Percentiles rank a stretch among this genome's conserved stretches.
Evolutionary conservation across 805 yeast species (phyloP).

Genomic region (Isabelozyma pseudorhagii): DNA sequence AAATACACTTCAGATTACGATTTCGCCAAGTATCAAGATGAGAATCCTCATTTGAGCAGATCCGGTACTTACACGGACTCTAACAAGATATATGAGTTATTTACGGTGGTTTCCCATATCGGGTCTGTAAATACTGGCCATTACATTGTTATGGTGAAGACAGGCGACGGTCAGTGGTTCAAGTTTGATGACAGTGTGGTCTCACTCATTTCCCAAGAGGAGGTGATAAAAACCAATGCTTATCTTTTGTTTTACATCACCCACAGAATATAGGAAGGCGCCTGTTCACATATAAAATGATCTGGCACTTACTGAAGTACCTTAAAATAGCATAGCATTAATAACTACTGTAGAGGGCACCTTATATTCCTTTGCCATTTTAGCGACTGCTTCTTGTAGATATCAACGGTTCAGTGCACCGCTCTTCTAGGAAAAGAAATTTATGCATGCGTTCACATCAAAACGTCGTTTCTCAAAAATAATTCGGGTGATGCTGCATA

Average conservation of each 20-base stretch:
- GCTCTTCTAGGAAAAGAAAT: no score
- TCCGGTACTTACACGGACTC: conserved; percentile 11
- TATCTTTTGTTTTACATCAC: conserved; percentile 73
- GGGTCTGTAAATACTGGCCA: conserved; percentile 97
- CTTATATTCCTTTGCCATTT: no score
- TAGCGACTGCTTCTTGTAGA: no score
- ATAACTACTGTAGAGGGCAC: not conserved
- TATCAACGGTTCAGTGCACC: no score
- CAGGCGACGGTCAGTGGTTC: conserved; percentile 77
- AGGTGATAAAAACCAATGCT: conserved; percentile 71
- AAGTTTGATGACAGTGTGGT: conserved; percentile 88
- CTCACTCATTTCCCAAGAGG: conserved; percentile 57
- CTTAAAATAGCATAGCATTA: not conserved
- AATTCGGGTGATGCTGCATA: no score
- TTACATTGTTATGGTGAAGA: conserved; percentile 76
- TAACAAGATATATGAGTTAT: conserved; percentile 66
- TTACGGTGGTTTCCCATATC: conserved; percentile 82
- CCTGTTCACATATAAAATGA: no score
- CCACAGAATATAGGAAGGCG: conserved; percentile 28
- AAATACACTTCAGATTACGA: conserved; percentile 42
- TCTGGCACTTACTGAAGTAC: not conserved
- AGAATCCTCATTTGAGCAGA: conserved; percentile 5
- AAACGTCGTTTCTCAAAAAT: no score
- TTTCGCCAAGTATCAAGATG: conserved; percentile 1
- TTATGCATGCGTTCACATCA: no score